Percentiles rank a stretch among this genome's conserved stretches.
Evolutionary conservation across 2,329 filamentous ascomycete species (phyloP).

Genomic region (Cladosporium oxysporum): DNA sequence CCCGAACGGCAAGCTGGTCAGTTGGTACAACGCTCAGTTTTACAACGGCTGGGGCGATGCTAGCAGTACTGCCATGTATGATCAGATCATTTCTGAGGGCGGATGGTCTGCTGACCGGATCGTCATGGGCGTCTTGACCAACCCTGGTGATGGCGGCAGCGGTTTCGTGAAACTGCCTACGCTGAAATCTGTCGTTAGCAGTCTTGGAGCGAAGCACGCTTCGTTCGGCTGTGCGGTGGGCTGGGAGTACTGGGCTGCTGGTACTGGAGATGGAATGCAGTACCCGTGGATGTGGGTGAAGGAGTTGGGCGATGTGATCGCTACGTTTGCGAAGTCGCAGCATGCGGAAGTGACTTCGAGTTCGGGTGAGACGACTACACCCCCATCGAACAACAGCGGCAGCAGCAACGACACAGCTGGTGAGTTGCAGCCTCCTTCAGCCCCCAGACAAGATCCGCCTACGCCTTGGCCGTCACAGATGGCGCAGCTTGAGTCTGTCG

Average conservation of each 20-base stretch:
- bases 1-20: constrained; percentile 33
- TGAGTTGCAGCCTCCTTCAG: neutral
- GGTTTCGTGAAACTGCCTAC: constrained; percentile 29
- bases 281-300: constrained; percentile 11
- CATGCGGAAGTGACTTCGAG: neutral
- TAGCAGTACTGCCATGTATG: constrained; percentile 29
- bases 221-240: constrained; percentile 32
- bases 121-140: constrained; percentile 32
- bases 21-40: constrained; percentile 36
- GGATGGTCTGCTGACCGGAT: constrained; percentile 28
- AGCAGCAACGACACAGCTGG: neutral
- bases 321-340: neutral
- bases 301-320: constrained; percentile 11
- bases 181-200: constrained; percentile 26
- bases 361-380: neutral
- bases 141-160: constrained; percentile 30
- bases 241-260: constrained; percentile 37
- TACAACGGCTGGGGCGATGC: constrained; percentile 36
- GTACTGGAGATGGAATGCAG: constrained; percentile 20
- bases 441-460: constrained; percentile 21
- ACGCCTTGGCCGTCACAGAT: constrained; percentile 27
- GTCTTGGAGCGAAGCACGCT: constrained; percentile 27
- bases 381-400: neutral
- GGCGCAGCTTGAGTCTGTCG: constrained; percentile 23
- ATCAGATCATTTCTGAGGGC: constrained; percentile 30